Evolutionary conservation across 2,329 filamentous ascomycete genomes (phyloP).

Genomic region (Phyllosticta paracitricarpa): DNA sequence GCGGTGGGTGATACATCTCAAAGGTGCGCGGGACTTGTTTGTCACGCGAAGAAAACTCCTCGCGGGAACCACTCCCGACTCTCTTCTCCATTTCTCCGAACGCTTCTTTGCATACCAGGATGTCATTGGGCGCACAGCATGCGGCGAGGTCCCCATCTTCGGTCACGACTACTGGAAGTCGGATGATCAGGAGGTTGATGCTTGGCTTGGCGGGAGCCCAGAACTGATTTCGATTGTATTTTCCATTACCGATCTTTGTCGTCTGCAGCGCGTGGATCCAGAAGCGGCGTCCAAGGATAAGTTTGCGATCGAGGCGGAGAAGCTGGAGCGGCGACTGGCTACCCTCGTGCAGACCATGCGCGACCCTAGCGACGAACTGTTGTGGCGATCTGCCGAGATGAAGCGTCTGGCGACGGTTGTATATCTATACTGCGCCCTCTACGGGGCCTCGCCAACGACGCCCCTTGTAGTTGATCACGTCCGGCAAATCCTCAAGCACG

Average conservation of each 20-base stretch:
- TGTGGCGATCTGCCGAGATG: constrained; percentile 31
- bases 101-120: constrained; percentile 44
- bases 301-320: constrained; percentile 26
- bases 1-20: constrained; percentile 39
- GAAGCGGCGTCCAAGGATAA: constrained; percentile 14
- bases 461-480: constrained; percentile 19
- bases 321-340: constrained; percentile 25
- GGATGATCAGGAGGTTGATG: constrained; percentile 29
- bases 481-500: constrained; percentile 25
- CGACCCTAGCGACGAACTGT: constrained; percentile 22
- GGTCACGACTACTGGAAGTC: constrained; percentile 39
- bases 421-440: constrained; percentile 38
- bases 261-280: constrained; percentile 20
- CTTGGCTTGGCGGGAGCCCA: constrained; percentile 42
- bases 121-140: constrained; percentile 42
- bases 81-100: constrained; percentile 29
- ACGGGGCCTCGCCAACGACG: constrained; percentile 33
- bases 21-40: constrained; percentile 39
- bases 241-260: constrained; percentile 38
- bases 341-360: constrained; percentile 25
- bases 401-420: constrained; percentile 36
- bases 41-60: constrained; percentile 23
- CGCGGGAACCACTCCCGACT: constrained; percentile 12
- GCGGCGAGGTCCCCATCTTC: constrained; percentile 38
- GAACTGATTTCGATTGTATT: constrained; percentile 37